Base-by-base conservation (phyloP, 2,329 filamentous ascomycete species). In the Aspergillus sp. region DNA sequence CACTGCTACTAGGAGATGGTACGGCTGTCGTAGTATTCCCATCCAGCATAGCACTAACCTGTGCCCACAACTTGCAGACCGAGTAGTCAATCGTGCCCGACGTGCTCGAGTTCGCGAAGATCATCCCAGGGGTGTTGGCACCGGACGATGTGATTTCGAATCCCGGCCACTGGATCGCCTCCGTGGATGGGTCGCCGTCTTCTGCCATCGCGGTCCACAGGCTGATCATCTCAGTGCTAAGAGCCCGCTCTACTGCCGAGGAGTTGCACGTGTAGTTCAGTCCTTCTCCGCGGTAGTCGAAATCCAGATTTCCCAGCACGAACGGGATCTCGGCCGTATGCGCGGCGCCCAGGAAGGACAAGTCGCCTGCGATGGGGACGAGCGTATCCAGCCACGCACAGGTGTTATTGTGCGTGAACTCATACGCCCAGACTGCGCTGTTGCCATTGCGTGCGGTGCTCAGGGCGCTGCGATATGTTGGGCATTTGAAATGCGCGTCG, bases 121-220 rank as follows among this genome's bases (percentile, higher is more conserved):
- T 48, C 57, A 68, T 31, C 3, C 67, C 63, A 1, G 63, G 56
- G 19, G 56, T 54, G 4, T 51, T 56, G 1, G 22, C 11, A 3
- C 47, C 50, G 4, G 46, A 11, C 19, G 51, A 58, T 11, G 54
- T 49, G 28, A 46, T 56, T 7, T 62, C 45, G 54, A 68, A 67
- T 28, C 22, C 31, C 11, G 68, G 68, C 68, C 68, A 69, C 8
- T 38, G 1, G 46, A 68, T 59, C 1, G 30, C 60, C 1, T 57
- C 31, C 1, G 62, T 67, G 6, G 64, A 66, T 9, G 68, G 68
- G 6, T 62, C 22, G 31, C 25, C 68, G 41, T 61, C 60, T 6
- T 56, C 55, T 17, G 68, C 68, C 68, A 71, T 69, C 11, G 66
- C 59, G 9, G 61, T 66, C 67, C 68, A 69, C 1, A 65, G 19